Evolutionary conservation across 306 rosid genomes (phyloP).

Genomic region (Castanea sativa): DNA sequence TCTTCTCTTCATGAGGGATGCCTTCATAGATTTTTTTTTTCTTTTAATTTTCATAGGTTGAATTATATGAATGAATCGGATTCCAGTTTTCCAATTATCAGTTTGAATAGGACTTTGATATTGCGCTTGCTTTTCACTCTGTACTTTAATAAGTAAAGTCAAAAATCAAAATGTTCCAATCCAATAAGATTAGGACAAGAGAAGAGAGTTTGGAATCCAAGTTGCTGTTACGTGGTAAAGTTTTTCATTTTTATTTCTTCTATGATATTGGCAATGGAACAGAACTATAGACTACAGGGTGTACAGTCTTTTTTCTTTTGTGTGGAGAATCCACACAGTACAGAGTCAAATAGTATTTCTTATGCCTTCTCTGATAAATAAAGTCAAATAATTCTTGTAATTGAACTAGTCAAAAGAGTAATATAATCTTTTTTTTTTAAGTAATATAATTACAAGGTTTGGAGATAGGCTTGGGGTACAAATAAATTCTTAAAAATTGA

Average conservation of each 20-base stretch:
- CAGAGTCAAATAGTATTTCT: not conserved
- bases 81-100: not conserved
- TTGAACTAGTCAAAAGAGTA: too few relatives aligned
- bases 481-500: too few relatives aligned
- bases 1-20: not conserved
- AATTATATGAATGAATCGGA: not conserved
- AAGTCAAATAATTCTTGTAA: not conserved
- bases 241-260: not conserved
- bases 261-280: not conserved
- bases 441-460: too few relatives aligned
- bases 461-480: too few relatives aligned
- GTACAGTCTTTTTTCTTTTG: too few relatives aligned
- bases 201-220: not conserved
- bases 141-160: not conserved
- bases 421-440: too few relatives aligned
- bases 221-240: not conserved
- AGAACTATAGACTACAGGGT: too few relatives aligned
- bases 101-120: not conserved
- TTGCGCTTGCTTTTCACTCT: not conserved
- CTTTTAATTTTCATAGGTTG: too few relatives aligned
- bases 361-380: not conserved
- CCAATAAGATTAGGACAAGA: not conserved
- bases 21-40: too few relatives aligned
- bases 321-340: too few relatives aligned
- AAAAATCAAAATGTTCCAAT: not conserved